Conservation (phyloP, 83 land plant genomes). For the Larix sibirica region DNA sequence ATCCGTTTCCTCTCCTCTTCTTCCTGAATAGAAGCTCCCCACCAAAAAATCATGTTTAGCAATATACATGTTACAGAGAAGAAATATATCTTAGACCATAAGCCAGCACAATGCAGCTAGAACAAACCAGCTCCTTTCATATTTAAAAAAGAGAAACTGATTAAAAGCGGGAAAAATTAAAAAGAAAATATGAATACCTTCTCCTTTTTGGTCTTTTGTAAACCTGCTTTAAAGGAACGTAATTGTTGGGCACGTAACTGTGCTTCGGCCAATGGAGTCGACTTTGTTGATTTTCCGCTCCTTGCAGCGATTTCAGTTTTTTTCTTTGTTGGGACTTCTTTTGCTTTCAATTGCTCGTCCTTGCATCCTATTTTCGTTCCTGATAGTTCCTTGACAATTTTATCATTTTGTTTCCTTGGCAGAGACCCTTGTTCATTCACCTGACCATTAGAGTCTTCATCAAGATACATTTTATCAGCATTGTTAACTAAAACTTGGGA, state of each 20-base stretch:
- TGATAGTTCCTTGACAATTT: not conserved
- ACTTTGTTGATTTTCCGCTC: conserved; percentile 5
- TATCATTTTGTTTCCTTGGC: not conserved
- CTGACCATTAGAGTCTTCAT: conserved; percentile 3
- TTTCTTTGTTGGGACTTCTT: not conserved
- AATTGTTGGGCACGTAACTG: conserved; percentile 85
- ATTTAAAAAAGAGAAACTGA: not conserved
- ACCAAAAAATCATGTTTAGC: not conserved
- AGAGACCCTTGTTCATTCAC: not conserved
- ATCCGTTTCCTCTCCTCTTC: conserved; percentile 15
- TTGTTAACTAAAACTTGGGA: not conserved
- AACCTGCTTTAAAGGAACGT: conserved; percentile 37
- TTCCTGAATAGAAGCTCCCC: conserved; percentile 9
- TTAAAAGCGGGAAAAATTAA: not conserved
- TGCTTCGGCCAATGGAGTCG: conserved; percentile 71
- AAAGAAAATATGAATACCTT: conserved; percentile 12
- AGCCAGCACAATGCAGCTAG: not conserved
- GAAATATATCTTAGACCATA: not conserved
- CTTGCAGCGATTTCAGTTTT: not conserved
- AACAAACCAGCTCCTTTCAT: not conserved
- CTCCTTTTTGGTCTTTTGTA: conserved; percentile 11
- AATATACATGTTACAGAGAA: not conserved
- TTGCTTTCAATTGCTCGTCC: not conserved
- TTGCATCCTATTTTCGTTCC: conserved; percentile 8
- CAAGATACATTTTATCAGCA: conserved; percentile 7